Evolutionary conservation across 1,284 basidiomycete species (phyloP).

Genomic region (Microbotryum saponariae): DNA sequence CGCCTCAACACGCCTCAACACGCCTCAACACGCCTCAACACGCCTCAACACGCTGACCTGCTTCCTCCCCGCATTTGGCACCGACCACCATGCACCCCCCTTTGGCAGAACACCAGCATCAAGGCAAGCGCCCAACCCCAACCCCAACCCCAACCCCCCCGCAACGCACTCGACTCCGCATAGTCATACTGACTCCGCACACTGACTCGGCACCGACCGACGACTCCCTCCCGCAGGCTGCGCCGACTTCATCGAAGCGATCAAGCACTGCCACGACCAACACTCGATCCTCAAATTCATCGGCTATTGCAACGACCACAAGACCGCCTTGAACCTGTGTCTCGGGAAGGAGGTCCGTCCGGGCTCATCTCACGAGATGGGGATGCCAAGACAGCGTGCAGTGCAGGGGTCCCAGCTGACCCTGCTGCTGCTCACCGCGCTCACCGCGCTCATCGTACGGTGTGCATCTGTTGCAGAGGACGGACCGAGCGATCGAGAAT

Average conservation of each 20-base stretch:
- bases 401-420: too few relatives aligned
- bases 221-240: constrained; percentile 15
- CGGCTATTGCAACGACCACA: constrained; percentile 27
- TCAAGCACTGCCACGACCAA: constrained; percentile 27
- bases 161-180: neutral
- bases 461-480: constrained; percentile 9
- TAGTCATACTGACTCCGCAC: neutral
- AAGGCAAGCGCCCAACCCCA: constrained; percentile 1
- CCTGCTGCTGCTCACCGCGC: too few relatives aligned
- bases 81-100: constrained; percentile 20
- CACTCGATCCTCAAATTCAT: constrained; percentile 23
- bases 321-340: constrained; percentile 26
- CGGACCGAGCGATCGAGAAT: constrained; percentile 18
- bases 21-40: too few relatives aligned
- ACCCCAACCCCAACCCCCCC: too few relatives aligned
- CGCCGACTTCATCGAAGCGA: constrained; percentile 19
- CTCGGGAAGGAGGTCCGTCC: constrained; percentile 20
- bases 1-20: too few relatives aligned
- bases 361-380: neutral
- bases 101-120: constrained; percentile 26
- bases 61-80: too few relatives aligned
- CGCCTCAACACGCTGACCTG: too few relatives aligned
- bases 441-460: too few relatives aligned
- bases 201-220: neutral
- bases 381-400: neutral